Base-by-base conservation (phyloP, 192 early-diverging fungal species). In the Gamsiella multidivaricata region DNA sequence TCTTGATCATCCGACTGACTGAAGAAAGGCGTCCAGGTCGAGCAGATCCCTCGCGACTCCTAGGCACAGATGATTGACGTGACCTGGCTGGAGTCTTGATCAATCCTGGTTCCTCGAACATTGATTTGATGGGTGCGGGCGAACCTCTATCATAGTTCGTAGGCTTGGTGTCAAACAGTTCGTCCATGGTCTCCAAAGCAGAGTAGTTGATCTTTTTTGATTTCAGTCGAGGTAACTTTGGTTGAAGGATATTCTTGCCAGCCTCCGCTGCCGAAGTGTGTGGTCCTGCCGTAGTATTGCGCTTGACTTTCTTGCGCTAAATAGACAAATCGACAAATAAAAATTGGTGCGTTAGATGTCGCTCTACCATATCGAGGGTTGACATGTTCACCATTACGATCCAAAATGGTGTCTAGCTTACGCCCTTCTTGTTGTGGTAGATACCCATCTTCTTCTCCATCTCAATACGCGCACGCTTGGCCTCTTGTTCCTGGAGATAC, bases 181-280 rank as follows among this genome's bases (percentile, higher is more conserved):
- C 88, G 25, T 92, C 89, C 58, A 98, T 82, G 0, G 91, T 86
- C 0, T 88, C 87, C 32, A 78, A 20, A 8, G 74, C 74, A n/a
- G 58, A 63, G 61, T 95, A 94, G 79, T 96, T 96, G 72, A 98
- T 95, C 70, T 97, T 96, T 59, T 94, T 95, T 18, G 96, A 97
- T 26, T 78, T 78, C 7, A 57, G 42, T 9, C 74, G 65, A 58
- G 94, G 75, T 37, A 87, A 80, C 56, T 93, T 94, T 39, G 86
- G 82, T 10, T 86, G 79, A 26, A 96, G 63, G 45, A 97, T 76
- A 37, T 89, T 90, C 61, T 89, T 85, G 17, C 93, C 88, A 3
- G 95, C 93, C 70, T 98, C 95, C 8, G 89, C 82, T 20, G 93
- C 88, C 6, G 91, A 88, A 22, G 88, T 70, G 1, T 87, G 81